A percentile compares a stretch with the other conserved stretches of the same genome.
These are phyloP conservation scores for Glycine latifolia DNA, from an alignment of 306 rosid genomes.

Conservation along the genomic window DNA sequence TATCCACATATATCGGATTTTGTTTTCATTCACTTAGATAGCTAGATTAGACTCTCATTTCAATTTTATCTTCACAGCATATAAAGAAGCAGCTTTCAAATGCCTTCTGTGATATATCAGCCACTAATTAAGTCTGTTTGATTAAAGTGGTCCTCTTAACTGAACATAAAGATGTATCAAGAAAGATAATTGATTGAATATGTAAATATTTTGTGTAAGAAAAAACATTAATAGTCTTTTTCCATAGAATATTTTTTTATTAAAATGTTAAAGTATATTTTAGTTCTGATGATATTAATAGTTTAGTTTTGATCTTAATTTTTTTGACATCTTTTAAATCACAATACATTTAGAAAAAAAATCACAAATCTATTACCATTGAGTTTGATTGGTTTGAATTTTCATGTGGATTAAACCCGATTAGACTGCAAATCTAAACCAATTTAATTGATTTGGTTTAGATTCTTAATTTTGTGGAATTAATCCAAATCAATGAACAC, in stretches of 20 bases:
- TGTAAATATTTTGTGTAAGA: not conserved
- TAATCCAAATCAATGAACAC: no score
- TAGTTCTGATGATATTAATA: not conserved
- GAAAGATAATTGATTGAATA: not conserved
- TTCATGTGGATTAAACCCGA: no score
- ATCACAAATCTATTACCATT: no score
- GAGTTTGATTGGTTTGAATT: no score
- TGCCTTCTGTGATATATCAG: not conserved
- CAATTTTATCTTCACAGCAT: slow-evolving; percentile 38
- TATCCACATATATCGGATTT: slow-evolving; percentile 37
- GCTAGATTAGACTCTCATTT: not conserved
- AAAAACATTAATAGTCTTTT: not conserved
- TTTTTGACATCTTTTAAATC: not conserved
- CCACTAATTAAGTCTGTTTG: slow-evolving; percentile 36
- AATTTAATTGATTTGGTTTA: no score
- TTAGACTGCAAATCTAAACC: no score
- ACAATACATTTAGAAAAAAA: no score
- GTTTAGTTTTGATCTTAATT: not conserved
- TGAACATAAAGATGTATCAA: not conserved
- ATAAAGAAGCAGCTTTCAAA: slow-evolving; percentile 15
- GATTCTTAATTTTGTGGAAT: no score
- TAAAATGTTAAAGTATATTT: not conserved
- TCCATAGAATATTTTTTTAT: no score
- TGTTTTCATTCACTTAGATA: slow-evolving; percentile 25
- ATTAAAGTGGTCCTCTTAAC: not conserved